A percentile compares a stretch with the other conserved stretches of the same genome.
Conservation (phyloP, 768 basidiomycete genomes). For the Clitopilus passeckerianus region DNA sequence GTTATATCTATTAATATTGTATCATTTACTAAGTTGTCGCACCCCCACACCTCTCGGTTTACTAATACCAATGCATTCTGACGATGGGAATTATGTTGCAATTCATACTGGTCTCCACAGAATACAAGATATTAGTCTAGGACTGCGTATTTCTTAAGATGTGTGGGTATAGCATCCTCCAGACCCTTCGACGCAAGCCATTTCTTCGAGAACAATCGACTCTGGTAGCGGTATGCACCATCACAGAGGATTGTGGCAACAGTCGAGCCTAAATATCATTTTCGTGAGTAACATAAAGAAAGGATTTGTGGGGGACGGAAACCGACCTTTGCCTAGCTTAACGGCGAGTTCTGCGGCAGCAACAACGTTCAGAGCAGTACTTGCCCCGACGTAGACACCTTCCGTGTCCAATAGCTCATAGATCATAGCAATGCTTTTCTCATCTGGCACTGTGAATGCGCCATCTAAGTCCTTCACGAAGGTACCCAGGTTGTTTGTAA, state of each 20-base stretch:
- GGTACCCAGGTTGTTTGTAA: slow-evolving; percentile 86
- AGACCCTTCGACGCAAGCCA: slow-evolving; percentile 87
- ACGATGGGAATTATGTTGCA: not conserved
- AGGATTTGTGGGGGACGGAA: not conserved
- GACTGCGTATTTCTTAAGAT: slow-evolving; percentile 87
- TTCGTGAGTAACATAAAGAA: not conserved
- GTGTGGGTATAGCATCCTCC: slow-evolving; percentile 70
- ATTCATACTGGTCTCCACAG: not conserved
- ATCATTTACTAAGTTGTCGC: slow-evolving; percentile 8
- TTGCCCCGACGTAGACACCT: slow-evolving; percentile 92
- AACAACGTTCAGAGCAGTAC: slow-evolving; percentile 91
- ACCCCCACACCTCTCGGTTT: slow-evolving; percentile 8
- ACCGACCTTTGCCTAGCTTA: slow-evolving; percentile 74
- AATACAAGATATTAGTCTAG: slow-evolving; percentile 45
- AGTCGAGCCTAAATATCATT: slow-evolving; percentile 56
- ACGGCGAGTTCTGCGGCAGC: slow-evolving; percentile 87
- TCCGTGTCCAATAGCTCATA: slow-evolving; percentile 90
- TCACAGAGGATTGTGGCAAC: slow-evolving; percentile 91
- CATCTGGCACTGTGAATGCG: slow-evolving; percentile 82
- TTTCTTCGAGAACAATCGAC: slow-evolving; percentile 87
- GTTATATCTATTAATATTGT: slow-evolving; percentile 5
- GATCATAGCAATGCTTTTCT: slow-evolving; percentile 88
- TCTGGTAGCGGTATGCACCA: slow-evolving; percentile 97
- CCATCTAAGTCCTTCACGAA: slow-evolving; percentile 77
- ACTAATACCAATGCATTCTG: slow-evolving; percentile 7